phyloP scores from a whole-genome alignment of 495 filamentous ascomycete genomes.

The Geopyxis carbonaria region DNA sequence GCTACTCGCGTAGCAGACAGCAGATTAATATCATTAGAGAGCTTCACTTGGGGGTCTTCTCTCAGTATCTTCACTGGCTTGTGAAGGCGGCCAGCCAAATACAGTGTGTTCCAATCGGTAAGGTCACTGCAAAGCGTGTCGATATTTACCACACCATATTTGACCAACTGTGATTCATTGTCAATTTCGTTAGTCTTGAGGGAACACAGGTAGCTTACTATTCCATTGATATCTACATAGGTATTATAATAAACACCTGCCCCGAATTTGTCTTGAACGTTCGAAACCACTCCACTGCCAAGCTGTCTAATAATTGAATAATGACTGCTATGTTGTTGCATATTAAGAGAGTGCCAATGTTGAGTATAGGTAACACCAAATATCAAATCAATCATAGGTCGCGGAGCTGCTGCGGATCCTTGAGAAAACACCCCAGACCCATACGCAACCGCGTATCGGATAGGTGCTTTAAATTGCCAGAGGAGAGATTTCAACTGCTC shows the following conservation, averaged over 20 bases:
- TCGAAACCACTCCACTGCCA: conserved; percentile 64
- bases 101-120: conserved; percentile 76
- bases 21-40: conserved; percentile 90
- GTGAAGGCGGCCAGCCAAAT: conserved; percentile 83
- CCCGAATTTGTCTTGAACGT: conserved; percentile 72
- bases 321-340: conserved; percentile 74
- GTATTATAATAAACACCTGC: conserved; percentile 97
- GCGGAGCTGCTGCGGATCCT: conserved; percentile 34
- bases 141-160: conserved; percentile 91
- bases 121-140: conserved; percentile 75
- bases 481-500: conserved; percentile 72
- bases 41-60: conserved; percentile 74
- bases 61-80: conserved; percentile 96
- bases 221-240: conserved; percentile 87
- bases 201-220: conserved; percentile 21
- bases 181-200: background rate
- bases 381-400: conserved; percentile 84
- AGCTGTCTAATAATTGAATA: conserved; percentile 76
- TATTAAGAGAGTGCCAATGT: conserved; percentile 90
- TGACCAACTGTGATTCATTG: conserved; percentile 42
- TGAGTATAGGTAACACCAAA: conserved; percentile 90
- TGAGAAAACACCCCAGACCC: conserved; percentile 94
- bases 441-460: conserved; percentile 91
- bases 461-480: conserved; percentile 84
- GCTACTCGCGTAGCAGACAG: conserved; percentile 80